Base-by-base conservation (phyloP, 805 yeast genomes). In the Pichia deserticola region DNA sequence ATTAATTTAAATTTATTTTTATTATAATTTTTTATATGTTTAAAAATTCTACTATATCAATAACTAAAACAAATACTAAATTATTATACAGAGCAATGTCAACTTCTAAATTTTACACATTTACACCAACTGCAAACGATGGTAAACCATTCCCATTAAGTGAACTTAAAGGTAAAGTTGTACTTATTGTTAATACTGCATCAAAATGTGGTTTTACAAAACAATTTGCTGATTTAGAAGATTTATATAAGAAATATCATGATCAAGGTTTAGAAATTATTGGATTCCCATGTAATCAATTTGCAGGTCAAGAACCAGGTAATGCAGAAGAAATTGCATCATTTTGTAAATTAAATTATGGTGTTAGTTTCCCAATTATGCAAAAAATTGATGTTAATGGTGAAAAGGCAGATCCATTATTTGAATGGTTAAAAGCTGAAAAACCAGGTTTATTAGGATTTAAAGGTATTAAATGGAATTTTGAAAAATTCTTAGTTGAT, bases 201-300 rank as follows among this genome's bases (percentile, higher is more conserved):
- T 84, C 93, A 61, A 84, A 87, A 68, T 87, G 95, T 65, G 82
- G 81, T 5, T 81, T 80, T 68, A 82, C 93, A 4, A 82, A 86
- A 50, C 96, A 89, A 65, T 86, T 84, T 64, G 69, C 73, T 47
- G 92, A 82, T 47, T 69, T 89, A 36, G 90, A 89, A 67, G 69
- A 65, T 39, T 67, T 89, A 12, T 81, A 87, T 69, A 69, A 80
- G 53, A 79, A 81, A 62, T 86, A 83, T 68, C 68, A 75, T 47
- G 78, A 75, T 44, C 61, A 76, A 54, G 95, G 87, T 1, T 71
- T 90, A 28, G 79, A 70, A 42, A 74, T 89, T 30, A 55, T 89
- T 36, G 97, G 89, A 0, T 89, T 89, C 76, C 97, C 97, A 34
- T 87, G 96, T 68, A 86, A 88, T 69, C 96, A 89, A 65, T 89